Evolutionary conservation across 495 filamentous ascomycete species (phyloP).

Genomic region (Aspergillus sclerotioniger): DNA sequence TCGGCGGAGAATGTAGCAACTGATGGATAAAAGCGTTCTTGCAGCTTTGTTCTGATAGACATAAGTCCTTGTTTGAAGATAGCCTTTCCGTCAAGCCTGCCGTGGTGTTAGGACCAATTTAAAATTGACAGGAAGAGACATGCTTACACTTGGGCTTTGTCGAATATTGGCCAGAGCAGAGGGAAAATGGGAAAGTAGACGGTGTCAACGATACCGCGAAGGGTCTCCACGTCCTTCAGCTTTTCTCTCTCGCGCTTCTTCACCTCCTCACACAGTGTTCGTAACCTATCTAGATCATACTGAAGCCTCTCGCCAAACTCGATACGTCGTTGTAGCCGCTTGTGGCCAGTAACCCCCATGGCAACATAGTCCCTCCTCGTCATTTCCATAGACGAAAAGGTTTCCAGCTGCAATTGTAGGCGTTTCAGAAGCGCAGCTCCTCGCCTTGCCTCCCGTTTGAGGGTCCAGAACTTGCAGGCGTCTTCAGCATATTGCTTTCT

Average conservation of each 20-base stretch:
- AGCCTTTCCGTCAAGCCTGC: slow-evolving; percentile 70
- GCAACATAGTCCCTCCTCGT: slow-evolving; percentile 87
- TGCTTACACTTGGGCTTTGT: slow-evolving; percentile 72
- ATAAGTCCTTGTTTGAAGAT: slow-evolving; percentile 65
- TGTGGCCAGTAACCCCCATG: slow-evolving; percentile 81
- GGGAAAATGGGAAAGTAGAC: slow-evolving; percentile 87
- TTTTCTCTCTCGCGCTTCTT: slow-evolving; percentile 72
- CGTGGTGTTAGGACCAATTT: slow-evolving; percentile 36
- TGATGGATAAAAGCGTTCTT: slow-evolving; percentile 70
- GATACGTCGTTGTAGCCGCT: slow-evolving; percentile 74
- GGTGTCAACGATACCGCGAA: slow-evolving; percentile 74
- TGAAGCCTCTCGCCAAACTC: slow-evolving; percentile 80
- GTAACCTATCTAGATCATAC: slow-evolving; percentile 71
- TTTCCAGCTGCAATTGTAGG: slow-evolving; percentile 81
- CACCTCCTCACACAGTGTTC: slow-evolving; percentile 62
- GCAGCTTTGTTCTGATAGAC: slow-evolving; percentile 61
- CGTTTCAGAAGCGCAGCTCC: slow-evolving; percentile 90
- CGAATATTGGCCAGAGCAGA: slow-evolving; percentile 74
- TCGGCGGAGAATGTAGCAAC: slow-evolving; percentile 72
- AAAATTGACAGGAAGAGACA: not conserved
- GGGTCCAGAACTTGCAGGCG: slow-evolving; percentile 94
- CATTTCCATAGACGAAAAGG: slow-evolving; percentile 95
- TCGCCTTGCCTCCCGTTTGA: slow-evolving; percentile 89
- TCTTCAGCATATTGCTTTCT: slow-evolving; percentile 89
- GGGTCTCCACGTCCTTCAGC: slow-evolving; percentile 69